Base-by-base conservation (phyloP, 768 basidiomycete species). In the Boletus subcaerulescens region DNA sequence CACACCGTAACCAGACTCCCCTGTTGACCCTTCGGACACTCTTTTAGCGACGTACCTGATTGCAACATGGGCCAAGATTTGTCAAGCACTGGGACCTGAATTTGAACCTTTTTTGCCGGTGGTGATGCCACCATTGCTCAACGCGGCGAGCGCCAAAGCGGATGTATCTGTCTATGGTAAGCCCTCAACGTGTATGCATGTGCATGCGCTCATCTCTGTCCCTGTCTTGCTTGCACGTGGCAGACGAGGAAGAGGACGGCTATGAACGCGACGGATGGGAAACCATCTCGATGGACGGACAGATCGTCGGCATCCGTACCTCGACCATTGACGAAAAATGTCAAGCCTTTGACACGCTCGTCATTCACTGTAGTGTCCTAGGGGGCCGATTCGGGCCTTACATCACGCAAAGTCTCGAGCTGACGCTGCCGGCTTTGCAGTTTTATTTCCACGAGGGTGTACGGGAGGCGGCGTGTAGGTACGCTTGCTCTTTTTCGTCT, bases 361-460 rank as follows among this genome's bases (percentile, higher is more conserved):
- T 91, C 14, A 87, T 91, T 20, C 88, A 91, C 64, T 85, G 83
- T 58, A 86, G 84, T 40, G 84, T 86, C 5, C 77, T 93, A 0
- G 81, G 81, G 0, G 72, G 79, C 1, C 75, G 78, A 3, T 91
- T 91, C 60, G 84, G 82, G 1, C 89, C 89, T 0, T 93, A 89
- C 62, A 73, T 93, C 3, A 66, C 82, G 24, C 88, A 87, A 62
- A 80, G 79, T 11, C 75, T 93, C 4, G 86, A 89, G 62, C 79
- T 92, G 4, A 80, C 87, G 3, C 71, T 93, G 2, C 89, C 87
- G 0, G 82, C 82, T 2, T 64, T 93, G 44, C 73, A 79, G 41
- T 93, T 91, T 63, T 87, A 85, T 65, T 91, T 91, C 71, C 90
- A 93, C 59, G 91, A 93, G 51, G 89, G 91, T 1, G 91, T 93